Percentiles rank a stretch among this genome's conserved stretches.
These are phyloP conservation scores for Xylaria sp. DNA, from an alignment of 2,329 filamentous ascomycete species.

Conservation along the genomic window DNA sequence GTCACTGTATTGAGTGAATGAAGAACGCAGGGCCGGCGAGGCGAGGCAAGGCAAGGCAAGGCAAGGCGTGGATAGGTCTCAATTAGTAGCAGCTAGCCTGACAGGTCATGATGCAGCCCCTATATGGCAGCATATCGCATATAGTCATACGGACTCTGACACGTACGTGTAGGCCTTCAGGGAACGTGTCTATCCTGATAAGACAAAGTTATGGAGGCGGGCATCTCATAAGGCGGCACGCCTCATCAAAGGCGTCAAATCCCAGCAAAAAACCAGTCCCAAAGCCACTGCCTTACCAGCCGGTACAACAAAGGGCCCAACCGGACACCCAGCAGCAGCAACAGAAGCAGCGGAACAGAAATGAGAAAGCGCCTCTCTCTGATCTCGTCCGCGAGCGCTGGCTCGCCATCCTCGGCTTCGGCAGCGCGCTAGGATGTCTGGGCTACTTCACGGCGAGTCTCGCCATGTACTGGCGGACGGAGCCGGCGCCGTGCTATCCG, in stretches of 20 bases:
- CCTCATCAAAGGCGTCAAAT: slow-evolving; percentile 22
- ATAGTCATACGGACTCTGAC: slow-evolving; percentile 2
- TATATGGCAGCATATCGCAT: slow-evolving; percentile 19
- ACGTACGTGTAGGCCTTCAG: slow-evolving; percentile 9
- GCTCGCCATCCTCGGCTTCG: slow-evolving; percentile 54
- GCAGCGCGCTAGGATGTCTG: slow-evolving; percentile 52
- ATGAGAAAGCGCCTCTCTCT: slow-evolving; percentile 25
- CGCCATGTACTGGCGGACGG: slow-evolving; percentile 33
- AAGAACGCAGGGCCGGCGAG: neutral
- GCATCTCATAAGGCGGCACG: slow-evolving; percentile 27
- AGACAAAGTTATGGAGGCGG: slow-evolving; percentile 11
- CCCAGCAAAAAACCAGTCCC: slow-evolving; percentile 17
- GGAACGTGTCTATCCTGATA: neutral
- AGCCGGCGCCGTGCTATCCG: slow-evolving; percentile 37
- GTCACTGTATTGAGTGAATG: neutral
- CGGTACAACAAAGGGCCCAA: slow-evolving; percentile 12
- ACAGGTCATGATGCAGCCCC: slow-evolving; percentile 14
- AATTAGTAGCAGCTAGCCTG: neutral
- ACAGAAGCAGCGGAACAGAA: neutral
- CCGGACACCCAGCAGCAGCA: neutral
- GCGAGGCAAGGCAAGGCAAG: slow-evolving; percentile 9
- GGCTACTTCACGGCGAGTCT: slow-evolving; percentile 52
- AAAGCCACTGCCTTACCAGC: slow-evolving; percentile 36
- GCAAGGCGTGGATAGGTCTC: neutral
- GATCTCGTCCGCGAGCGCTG: slow-evolving; percentile 44